These are phyloP conservation scores for Hypomyces perniciosus DNA, from an alignment of 2,329 filamentous ascomycete species.

Conservation along the genomic window DNA sequence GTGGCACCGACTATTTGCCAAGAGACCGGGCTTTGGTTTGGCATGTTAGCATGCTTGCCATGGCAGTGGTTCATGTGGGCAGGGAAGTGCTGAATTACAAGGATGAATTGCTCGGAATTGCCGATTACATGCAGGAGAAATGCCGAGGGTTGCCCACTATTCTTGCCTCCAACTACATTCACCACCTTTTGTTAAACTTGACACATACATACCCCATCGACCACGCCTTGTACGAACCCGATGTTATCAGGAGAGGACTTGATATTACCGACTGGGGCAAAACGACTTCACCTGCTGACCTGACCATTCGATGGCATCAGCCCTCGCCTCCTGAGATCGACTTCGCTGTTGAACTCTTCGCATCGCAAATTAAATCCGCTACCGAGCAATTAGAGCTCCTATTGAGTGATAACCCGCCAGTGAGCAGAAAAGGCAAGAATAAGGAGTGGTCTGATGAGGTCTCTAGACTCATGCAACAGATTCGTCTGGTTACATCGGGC, in stretches of 20 bases:
- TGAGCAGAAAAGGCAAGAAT: slow-evolving; percentile 89
- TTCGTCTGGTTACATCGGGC: slow-evolving; percentile 84
- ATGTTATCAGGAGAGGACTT: slow-evolving; percentile 63
- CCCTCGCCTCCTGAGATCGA: slow-evolving; percentile 73
- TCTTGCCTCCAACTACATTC: slow-evolving; percentile 95
- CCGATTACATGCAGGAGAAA: slow-evolving; percentile 92
- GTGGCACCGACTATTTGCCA: slow-evolving; percentile 86
- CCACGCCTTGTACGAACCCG: slow-evolving; percentile 79
- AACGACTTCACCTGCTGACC: slow-evolving; percentile 62
- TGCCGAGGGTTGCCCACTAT: slow-evolving; percentile 92
- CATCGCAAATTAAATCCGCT: slow-evolving; percentile 73
- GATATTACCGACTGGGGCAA: slow-evolving; percentile 80
- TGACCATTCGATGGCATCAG: slow-evolving; percentile 88
- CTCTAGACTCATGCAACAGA: slow-evolving; percentile 77
- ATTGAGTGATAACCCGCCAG: slow-evolving; percentile 72
- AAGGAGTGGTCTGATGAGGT: slow-evolving; percentile 99
- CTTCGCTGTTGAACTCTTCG: slow-evolving; percentile 85
- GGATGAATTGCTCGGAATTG: slow-evolving; percentile 82
- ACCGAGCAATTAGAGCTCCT: slow-evolving; percentile 68
- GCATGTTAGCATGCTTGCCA: slow-evolving; percentile 95
- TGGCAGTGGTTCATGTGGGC: slow-evolving; percentile 96
- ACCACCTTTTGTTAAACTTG: slow-evolving; percentile 89
- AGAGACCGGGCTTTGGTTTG: slow-evolving; percentile 90
- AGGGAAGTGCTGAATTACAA: slow-evolving; percentile 84
- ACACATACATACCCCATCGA: slow-evolving; percentile 93